Percentiles rank a stretch among this genome's conserved stretches.
Evolutionary conservation across 192 early-diverging fungal genomes (phyloP).

Genomic region (Dispira parvispora): DNA sequence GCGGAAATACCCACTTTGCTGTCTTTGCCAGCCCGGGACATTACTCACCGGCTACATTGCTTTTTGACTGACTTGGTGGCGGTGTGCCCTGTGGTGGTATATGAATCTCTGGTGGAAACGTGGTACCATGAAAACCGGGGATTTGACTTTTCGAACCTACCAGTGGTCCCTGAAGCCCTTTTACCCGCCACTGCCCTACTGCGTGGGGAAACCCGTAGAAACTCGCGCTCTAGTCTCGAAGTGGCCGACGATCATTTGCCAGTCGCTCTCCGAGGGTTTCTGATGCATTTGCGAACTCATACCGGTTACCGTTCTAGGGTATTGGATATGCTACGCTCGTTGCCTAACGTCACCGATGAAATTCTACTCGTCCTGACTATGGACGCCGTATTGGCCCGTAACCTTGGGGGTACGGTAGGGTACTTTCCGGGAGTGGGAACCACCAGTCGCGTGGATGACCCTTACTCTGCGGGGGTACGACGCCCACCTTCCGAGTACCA

Average conservation of each 20-base stretch:
- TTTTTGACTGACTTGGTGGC: not conserved
- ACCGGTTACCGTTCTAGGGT: not conserved
- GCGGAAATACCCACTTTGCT: not conserved
- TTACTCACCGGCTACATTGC: not conserved
- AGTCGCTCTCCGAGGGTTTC: too few species aligned
- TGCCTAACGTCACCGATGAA: not conserved
- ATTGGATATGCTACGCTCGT: not conserved
- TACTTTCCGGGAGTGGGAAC: not conserved
- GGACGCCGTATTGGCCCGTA: slow-evolving; percentile 5
- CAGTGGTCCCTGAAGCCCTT: too few species aligned
- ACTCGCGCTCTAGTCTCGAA: too few species aligned
- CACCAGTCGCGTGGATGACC: not conserved
- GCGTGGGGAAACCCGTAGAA: too few species aligned
- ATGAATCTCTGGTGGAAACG: not conserved
- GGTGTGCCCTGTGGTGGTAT: not conserved
- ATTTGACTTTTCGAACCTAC: not conserved
- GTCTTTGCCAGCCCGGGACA: not conserved
- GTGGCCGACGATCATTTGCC: too few species aligned
- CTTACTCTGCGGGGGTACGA: not conserved
- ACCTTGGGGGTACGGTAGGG: slow-evolving; percentile 7
- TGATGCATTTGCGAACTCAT: too few species aligned
- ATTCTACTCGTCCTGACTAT: not conserved
- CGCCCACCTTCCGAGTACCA: not conserved
- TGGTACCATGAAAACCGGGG: slow-evolving; percentile 5
- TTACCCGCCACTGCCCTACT: too few species aligned